These are phyloP conservation scores for Pseudotsuga menziesii DNA, from an alignment of 75 land plant genomes.

Conservation along the genomic window DNA sequence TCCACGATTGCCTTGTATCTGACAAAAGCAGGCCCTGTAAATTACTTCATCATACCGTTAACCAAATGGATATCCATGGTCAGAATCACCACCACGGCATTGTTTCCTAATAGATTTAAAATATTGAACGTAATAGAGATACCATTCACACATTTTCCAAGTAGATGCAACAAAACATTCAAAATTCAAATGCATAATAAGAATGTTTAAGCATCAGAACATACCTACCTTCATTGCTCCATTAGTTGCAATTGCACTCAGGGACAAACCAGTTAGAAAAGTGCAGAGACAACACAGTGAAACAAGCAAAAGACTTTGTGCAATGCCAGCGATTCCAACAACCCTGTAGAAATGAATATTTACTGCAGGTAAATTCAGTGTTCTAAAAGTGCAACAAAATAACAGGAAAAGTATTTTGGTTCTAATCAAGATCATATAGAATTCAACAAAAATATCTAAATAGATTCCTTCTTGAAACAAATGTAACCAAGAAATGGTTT, in stretches of 20 bases:
- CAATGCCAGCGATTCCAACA: conserved; percentile 40
- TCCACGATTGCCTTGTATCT: neutral
- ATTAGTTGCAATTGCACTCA: conserved; percentile 43
- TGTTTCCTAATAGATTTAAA: no score
- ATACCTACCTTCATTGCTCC: conserved; percentile 33
- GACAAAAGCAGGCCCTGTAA: no score
- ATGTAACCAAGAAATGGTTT: neutral
- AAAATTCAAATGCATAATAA: no score
- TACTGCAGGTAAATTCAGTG: conserved; percentile 3
- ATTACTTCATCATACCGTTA: no score
- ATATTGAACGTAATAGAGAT: no score
- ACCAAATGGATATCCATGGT: no score
- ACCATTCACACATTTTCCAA: no score
- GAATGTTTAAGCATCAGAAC: neutral
- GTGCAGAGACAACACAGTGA: conserved; percentile 35
- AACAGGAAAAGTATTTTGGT: neutral
- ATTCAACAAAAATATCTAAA: neutral
- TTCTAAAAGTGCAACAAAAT: neutral
- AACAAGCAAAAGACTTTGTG: conserved; percentile 32
- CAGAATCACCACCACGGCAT: no score
- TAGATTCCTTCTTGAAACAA: neutral
- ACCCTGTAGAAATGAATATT: conserved; percentile 30
- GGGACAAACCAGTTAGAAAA: conserved; percentile 33
- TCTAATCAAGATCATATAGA: no score
- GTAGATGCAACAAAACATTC: no score